Conservation (phyloP, 148 eudicot species). For the Beta vulgaris region DNA sequence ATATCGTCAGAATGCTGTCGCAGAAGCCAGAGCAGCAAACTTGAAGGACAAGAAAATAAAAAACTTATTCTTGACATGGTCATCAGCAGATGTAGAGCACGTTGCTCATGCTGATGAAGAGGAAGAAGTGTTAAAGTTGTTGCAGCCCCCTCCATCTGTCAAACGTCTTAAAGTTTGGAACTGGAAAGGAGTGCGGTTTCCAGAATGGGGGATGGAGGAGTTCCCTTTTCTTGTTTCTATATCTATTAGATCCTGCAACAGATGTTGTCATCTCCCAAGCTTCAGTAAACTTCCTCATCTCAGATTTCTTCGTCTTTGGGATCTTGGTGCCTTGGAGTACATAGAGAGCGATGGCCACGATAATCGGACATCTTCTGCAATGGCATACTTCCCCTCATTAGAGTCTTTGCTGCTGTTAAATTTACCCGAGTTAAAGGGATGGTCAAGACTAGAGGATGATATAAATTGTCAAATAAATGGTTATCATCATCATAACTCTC, state of each 20-base stretch:
- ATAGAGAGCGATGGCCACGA: neutral
- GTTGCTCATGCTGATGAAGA: slow-evolving; percentile 1
- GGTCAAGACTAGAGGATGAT: neutral
- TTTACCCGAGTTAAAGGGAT: slow-evolving; percentile 8
- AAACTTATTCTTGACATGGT: neutral
- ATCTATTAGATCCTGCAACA: neutral
- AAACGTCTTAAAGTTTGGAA: neutral
- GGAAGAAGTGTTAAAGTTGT: neutral
- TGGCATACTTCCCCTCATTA: slow-evolving; percentile 10
- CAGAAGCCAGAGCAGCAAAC: slow-evolving; percentile 1
- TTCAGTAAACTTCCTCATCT: slow-evolving; percentile 21
- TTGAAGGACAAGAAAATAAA: slow-evolving; percentile 11
- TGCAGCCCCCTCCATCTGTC: slow-evolving; percentile 1
- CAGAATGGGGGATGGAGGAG: neutral
- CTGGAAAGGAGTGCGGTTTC: slow-evolving; percentile 5
- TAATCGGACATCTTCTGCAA: neutral
- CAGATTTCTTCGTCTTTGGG: neutral
- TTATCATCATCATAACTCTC: neutral
- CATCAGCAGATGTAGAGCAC: neutral
- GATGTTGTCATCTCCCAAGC: slow-evolving; percentile 12
- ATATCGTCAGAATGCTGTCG: neutral
- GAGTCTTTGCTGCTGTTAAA: neutral
- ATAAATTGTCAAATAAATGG: neutral
- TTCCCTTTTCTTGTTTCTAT: slow-evolving; percentile 11
- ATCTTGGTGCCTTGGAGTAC: slow-evolving; percentile 14